Percentiles rank a stretch among this genome's conserved stretches.
Evolutionary conservation across 768 basidiomycete species (phyloP).

Genomic region (Hebeloma cylindrosporum): DNA sequence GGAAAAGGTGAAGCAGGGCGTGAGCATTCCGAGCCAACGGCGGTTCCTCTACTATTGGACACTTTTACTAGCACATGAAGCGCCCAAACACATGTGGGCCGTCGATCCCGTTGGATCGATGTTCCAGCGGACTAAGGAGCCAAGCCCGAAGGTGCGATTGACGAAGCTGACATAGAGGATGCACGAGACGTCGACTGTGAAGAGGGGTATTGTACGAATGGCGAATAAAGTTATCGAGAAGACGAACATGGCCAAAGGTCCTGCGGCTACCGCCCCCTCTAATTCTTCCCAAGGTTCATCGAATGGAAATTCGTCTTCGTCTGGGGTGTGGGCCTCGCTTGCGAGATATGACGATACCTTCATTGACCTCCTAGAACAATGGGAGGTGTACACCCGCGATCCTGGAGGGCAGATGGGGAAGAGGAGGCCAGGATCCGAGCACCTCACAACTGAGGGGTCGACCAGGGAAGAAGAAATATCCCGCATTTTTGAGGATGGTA

Average conservation of each 20-base stretch:
- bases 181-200: conserved; percentile 52
- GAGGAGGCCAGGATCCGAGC: conserved; percentile 32
- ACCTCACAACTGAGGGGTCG: conserved; percentile 17
- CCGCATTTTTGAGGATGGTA: conserved; percentile 49
- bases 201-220: conserved; percentile 52
- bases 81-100: conserved; percentile 51
- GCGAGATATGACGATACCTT: conserved; percentile 79
- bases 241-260: conserved; percentile 33
- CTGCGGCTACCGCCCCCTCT: not conserved
- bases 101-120: conserved; percentile 19
- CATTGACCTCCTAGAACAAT: conserved; percentile 58
- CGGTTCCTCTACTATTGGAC: conserved; percentile 83
- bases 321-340: conserved; percentile 67
- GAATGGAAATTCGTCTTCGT: conserved; percentile 29
- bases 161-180: conserved; percentile 60
- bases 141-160: conserved; percentile 51
- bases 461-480: conserved; percentile 36
- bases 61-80: conserved; percentile 54
- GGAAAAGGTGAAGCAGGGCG: conserved; percentile 49
- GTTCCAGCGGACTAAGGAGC: conserved; percentile 3
- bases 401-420: conserved; percentile 34
- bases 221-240: conserved; percentile 55
- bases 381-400: conserved; percentile 57
- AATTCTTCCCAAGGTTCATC: conserved; percentile 6
- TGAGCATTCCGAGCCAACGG: conserved; percentile 80